Evolutionary conservation across 2,329 filamentous ascomycete species (phyloP).

Genomic region (Cordyceps fumosorosea): DNA sequence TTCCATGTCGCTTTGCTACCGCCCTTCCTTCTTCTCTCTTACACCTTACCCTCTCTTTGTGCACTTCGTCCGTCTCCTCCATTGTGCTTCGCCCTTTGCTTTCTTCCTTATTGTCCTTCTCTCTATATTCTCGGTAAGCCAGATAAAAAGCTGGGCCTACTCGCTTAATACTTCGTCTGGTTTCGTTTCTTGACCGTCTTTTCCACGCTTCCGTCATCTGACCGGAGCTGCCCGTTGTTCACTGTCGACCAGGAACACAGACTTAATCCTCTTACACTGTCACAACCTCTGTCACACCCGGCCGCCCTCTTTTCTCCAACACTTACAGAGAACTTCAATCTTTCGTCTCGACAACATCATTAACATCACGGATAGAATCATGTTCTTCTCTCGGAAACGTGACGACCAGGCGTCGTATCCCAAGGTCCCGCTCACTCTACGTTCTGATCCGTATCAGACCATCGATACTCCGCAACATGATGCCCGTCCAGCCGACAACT

Average conservation of each 20-base stretch:
- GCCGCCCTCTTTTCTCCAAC: not conserved
- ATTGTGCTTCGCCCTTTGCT: not conserved
- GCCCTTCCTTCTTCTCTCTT: conserved; percentile 2
- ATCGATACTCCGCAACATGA: conserved; percentile 25
- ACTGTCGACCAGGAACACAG: conserved; percentile 13
- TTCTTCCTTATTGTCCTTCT: not conserved
- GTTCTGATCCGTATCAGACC: conserved; percentile 31
- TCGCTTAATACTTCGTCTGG: not conserved
- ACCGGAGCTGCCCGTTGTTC: conserved; percentile 8
- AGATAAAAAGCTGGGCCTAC: not conserved
- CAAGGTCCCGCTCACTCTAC: conserved; percentile 32
- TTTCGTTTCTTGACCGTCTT: not conserved
- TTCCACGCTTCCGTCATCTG: not conserved
- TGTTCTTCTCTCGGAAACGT: conserved; percentile 30
- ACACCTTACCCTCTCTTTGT: not conserved
- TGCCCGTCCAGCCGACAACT: conserved; percentile 49
- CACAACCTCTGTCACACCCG: not conserved
- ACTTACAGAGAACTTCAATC: not conserved
- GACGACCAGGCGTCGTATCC: conserved; percentile 27
- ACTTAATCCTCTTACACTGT: conserved; percentile 4
- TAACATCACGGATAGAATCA: conserved; percentile 26
- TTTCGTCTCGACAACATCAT: not conserved
- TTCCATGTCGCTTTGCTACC: conserved; percentile 15
- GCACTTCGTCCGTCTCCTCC: not conserved
- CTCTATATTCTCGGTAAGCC: not conserved